Percentiles rank a stretch among this genome's conserved stretches.
phyloP scores from a whole-genome alignment of 345 rosid species.

The Lenwebbia sp. region DNA sequence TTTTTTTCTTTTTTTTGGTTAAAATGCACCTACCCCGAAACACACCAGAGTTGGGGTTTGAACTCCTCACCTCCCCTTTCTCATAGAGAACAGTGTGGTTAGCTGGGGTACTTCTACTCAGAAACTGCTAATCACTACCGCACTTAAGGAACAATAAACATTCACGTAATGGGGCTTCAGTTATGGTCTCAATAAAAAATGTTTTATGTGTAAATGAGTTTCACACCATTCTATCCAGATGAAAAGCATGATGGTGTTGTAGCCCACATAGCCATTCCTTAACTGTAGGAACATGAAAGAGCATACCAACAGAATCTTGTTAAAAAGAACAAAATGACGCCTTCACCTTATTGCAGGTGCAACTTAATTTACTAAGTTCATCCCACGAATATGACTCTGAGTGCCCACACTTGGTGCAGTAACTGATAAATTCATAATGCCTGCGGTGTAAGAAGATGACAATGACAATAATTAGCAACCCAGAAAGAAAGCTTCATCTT shows the following conservation, averaged over 20 bases:
- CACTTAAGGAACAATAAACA: background rate
- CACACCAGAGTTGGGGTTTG: background rate
- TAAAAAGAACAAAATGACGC: background rate
- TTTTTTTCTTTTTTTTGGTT: background rate
- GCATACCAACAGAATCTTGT: background rate
- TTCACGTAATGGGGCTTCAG: background rate
- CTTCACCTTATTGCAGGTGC: conserved; percentile 41
- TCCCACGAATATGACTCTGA: conserved; percentile 51
- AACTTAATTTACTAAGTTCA: conserved; percentile 54
- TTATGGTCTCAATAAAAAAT: background rate
- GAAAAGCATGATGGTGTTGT: background rate
- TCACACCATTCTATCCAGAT: background rate
- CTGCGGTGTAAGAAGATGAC: conserved; percentile 11
- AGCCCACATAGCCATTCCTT: background rate
- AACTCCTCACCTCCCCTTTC: background rate
- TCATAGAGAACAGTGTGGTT: background rate
- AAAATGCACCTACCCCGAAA: background rate
- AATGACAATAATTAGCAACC: background rate
- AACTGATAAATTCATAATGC: conserved; percentile 74
- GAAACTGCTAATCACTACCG: background rate
- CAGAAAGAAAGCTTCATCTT: background rate
- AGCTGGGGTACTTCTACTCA: background rate
- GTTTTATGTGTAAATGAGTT: background rate
- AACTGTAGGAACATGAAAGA: background rate
- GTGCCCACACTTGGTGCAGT: conserved; percentile 62